These are phyloP conservation scores for Diaporthe destruens DNA, from an alignment of 2,329 filamentous ascomycete genomes.

Conservation along the genomic window DNA sequence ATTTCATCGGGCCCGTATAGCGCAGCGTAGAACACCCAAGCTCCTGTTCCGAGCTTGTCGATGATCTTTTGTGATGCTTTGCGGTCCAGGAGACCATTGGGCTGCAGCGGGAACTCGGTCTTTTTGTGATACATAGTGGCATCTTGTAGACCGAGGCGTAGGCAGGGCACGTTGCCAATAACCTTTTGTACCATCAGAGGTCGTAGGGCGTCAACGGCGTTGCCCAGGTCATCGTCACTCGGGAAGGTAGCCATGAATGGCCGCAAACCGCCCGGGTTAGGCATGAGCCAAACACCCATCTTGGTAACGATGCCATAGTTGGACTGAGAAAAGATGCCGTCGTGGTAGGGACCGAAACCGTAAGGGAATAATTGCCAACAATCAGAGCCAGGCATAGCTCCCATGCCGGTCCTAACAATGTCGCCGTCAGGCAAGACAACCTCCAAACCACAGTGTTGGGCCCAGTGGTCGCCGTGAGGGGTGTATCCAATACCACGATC, in stretches of 20 bases:
- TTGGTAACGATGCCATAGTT: conserved; percentile 11
- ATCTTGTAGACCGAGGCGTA: conserved; percentile 6
- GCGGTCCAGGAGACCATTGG: not conserved
- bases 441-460: conserved; percentile 8
- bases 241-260: conserved; percentile 12
- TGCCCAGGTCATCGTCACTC: not conserved
- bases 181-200: conserved; percentile 10
- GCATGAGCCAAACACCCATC: conserved; percentile 13
- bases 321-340: conserved; percentile 6
- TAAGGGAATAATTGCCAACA: conserved; percentile 8
- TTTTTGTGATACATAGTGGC: conserved; percentile 10
- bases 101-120: not conserved
- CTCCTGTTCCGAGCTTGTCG: conserved; percentile 8
- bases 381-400: not conserved
- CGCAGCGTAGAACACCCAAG: conserved; percentile 8
- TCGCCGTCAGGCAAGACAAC: conserved; percentile 11
- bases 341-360: conserved; percentile 1
- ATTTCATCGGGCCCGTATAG: conserved; percentile 1
- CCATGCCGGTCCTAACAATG: conserved; percentile 1
- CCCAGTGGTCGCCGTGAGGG: conserved; percentile 8
- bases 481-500: conserved; percentile 6
- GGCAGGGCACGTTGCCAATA: not conserved
- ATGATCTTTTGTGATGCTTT: conserved; percentile 10
- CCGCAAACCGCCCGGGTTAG: not conserved
- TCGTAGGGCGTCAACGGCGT: conserved; percentile 5